A percentile compares a stretch with the other conserved stretches of the same genome.
Conservation (phyloP, 1,284 basidiomycete genomes). For the Abortiporus biennis region DNA sequence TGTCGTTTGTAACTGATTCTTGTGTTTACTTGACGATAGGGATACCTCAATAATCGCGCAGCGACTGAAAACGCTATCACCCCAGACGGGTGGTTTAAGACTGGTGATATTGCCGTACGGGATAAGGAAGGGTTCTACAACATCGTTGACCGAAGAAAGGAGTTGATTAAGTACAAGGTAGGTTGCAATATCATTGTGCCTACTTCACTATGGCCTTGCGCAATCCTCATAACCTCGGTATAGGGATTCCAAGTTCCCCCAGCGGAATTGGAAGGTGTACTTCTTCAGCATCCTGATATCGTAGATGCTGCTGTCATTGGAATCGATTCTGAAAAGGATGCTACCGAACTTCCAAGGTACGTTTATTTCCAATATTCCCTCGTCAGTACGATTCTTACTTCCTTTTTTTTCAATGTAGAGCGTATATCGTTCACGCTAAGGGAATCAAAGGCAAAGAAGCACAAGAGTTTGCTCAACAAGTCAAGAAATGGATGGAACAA, state of each 20-base stretch:
- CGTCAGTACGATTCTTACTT: background rate
- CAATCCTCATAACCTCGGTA: too few relatives aligned
- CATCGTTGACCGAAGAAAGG: slow-evolving; percentile 71
- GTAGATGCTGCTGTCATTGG: slow-evolving; percentile 21
- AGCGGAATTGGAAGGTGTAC: slow-evolving; percentile 18
- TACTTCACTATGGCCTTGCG: too few relatives aligned
- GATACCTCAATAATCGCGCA: slow-evolving; percentile 60
- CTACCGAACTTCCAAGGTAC: slow-evolving; percentile 73
- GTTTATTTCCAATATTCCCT: background rate
- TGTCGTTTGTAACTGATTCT: background rate
- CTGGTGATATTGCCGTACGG: slow-evolving; percentile 66
- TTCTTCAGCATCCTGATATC: slow-evolving; percentile 18
- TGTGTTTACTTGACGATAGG: slow-evolving; percentile 29
- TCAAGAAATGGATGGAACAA: slow-evolving; percentile 56
- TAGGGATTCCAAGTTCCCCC: slow-evolving; percentile 14
- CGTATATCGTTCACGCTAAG: slow-evolving; percentile 61
- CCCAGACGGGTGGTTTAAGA: slow-evolving; percentile 76
- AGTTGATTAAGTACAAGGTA: slow-evolving; percentile 82
- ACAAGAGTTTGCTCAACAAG: slow-evolving; percentile 35
- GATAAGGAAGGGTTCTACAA: slow-evolving; percentile 61
- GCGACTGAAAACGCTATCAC: slow-evolving; percentile 69
- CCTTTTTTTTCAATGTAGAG: slow-evolving; percentile 36
- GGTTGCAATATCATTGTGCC: slow-evolving; percentile 6
- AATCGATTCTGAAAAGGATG: slow-evolving; percentile 28
- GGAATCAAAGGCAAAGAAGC: slow-evolving; percentile 30